These are phyloP conservation scores for Phytophthora pini DNA, from an alignment of 352 stramenopile genomes.

Conservation along the genomic window DNA sequence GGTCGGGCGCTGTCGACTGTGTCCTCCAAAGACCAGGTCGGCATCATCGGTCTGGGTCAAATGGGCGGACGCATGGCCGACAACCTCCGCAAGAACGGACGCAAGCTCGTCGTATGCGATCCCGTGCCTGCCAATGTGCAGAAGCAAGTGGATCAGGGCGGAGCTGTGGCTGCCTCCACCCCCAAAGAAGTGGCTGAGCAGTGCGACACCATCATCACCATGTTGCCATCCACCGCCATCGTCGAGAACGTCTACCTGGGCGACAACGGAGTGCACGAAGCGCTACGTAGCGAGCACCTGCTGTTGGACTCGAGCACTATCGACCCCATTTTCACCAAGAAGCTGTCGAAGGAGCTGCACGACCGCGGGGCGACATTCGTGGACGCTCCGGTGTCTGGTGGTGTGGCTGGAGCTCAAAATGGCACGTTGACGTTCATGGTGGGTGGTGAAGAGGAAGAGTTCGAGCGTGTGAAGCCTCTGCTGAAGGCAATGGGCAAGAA, in stretches of 20 bases:
- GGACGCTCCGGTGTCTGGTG: constrained; percentile 97
- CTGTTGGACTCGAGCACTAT: constrained; percentile 97
- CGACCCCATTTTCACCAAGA: constrained; percentile 92
- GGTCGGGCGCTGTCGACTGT: constrained; percentile 14
- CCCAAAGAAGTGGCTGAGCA: constrained; percentile 80
- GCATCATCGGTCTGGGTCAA: constrained; percentile 94
- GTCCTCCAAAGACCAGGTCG: constrained; percentile 58
- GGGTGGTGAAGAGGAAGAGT: constrained; percentile 71
- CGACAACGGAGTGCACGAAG: constrained; percentile 73
- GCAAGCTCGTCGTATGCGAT: constrained; percentile 86
- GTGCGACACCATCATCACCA: constrained; percentile 92
- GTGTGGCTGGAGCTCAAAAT: constrained; percentile 95
- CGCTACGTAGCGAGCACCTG: constrained; percentile 76
- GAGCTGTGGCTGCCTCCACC: constrained; percentile 53
- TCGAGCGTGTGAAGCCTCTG: constrained; percentile 78
- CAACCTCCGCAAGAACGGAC: constrained; percentile 88
- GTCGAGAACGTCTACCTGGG: constrained; percentile 88
- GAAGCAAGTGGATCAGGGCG: constrained; percentile 53
- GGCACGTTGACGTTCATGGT: constrained; percentile 99
- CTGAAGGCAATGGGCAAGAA: constrained; percentile 95
- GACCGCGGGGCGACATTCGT: constrained; percentile 77
- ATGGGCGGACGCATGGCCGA: constrained; percentile 95
- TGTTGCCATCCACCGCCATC: constrained; percentile 92
- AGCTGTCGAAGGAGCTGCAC: constrained; percentile 77
- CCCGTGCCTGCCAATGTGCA: constrained; percentile 59